phyloP scores from a whole-genome alignment of 2,329 filamentous ascomycete species.

The Neofusicoccum sp. region DNA sequence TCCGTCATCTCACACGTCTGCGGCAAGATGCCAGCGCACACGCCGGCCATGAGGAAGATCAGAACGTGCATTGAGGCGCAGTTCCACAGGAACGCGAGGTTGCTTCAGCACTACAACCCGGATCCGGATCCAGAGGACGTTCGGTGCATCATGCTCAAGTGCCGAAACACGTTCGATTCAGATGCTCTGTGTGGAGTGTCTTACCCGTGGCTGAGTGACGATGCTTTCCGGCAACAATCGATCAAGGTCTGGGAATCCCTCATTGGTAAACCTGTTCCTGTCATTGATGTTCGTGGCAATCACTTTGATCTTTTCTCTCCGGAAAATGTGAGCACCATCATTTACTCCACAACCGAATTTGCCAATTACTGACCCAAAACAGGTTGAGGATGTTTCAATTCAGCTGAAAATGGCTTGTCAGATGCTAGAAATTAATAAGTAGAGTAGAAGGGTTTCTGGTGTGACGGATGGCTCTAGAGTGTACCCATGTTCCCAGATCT shows the following conservation, averaged over 20 bases:
- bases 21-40: background rate
- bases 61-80: background rate
- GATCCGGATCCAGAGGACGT: background rate
- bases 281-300: slow-evolving; percentile 33
- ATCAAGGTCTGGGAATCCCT: slow-evolving; percentile 29
- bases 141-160: slow-evolving; percentile 28
- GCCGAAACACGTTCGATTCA: slow-evolving; percentile 27
- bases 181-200: slow-evolving; percentile 26
- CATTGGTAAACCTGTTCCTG: slow-evolving; percentile 26
- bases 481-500: too few relatives aligned
- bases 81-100: slow-evolving; percentile 12
- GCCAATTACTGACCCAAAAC: background rate
- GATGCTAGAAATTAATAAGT: background rate
- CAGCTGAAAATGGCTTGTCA: background rate
- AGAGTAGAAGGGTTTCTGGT: too few relatives aligned
- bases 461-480: too few relatives aligned
- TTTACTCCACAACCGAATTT: background rate
- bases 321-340: slow-evolving; percentile 4
- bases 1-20: slow-evolving; percentile 17
- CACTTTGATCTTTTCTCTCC: slow-evolving; percentile 27
- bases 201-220: slow-evolving; percentile 16
- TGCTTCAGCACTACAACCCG: slow-evolving; percentile 14
- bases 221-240: background rate
- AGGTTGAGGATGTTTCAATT: background rate
- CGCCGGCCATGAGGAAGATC: background rate